These are phyloP conservation scores for Exophiala sp. DNA, from an alignment of 2,329 filamentous ascomycete genomes.

Conservation along the genomic window DNA sequence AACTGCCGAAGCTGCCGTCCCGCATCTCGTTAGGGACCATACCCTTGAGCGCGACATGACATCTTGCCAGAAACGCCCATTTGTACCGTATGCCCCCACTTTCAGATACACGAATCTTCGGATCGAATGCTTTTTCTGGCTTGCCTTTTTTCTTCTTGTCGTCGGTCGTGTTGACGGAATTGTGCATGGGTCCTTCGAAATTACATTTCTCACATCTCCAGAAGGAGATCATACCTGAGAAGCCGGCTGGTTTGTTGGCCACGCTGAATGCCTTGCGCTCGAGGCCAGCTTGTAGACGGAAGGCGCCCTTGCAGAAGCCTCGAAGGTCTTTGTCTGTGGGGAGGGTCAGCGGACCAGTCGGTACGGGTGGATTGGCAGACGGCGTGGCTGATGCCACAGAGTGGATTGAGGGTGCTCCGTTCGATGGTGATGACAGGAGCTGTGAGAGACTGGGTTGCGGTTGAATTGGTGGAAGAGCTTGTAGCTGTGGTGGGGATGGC, in stretches of 20 bases:
- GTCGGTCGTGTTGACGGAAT: conserved; percentile 15
- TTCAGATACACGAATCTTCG: conserved; percentile 21
- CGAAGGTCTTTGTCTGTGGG: conserved; percentile 35
- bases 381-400: conserved; percentile 4
- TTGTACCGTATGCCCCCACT: conserved; percentile 41
- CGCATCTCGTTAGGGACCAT: conserved; percentile 23
- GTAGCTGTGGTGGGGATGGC: neutral
- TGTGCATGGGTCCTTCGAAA: conserved; percentile 39
- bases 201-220: conserved; percentile 43
- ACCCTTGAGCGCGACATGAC: conserved; percentile 38
- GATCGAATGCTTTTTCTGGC: conserved; percentile 31
- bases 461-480: neutral
- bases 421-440: neutral
- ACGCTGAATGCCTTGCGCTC: conserved; percentile 23
- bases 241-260: conserved; percentile 23
- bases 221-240: conserved; percentile 24
- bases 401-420: conserved; percentile 1
- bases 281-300: conserved; percentile 25
- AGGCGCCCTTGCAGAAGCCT: conserved; percentile 40
- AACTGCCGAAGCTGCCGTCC: conserved; percentile 31
- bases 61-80: conserved; percentile 48
- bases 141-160: conserved; percentile 23
- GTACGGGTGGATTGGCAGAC: conserved; percentile 1
- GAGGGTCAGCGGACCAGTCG: conserved; percentile 23
- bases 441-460: neutral